Evolutionary conservation across 2,329 filamentous ascomycete genomes (phyloP).

Genomic region (Cladosporium sp.): DNA sequence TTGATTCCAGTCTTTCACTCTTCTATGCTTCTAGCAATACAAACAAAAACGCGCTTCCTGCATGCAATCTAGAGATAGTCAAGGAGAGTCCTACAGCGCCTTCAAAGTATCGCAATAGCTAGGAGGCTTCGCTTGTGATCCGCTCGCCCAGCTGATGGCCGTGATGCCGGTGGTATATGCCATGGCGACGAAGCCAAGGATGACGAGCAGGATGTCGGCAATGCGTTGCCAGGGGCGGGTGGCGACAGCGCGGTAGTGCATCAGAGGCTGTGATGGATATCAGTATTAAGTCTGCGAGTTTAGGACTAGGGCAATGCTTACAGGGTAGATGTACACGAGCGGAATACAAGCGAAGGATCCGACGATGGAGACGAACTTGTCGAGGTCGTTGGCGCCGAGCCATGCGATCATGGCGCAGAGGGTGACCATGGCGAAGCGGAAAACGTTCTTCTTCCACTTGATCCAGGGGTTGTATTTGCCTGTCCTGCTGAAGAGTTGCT

Average conservation of each 20-base stretch:
- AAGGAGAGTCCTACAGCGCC: background rate
- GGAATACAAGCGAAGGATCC: constrained; percentile 98
- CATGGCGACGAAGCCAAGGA: constrained; percentile 86
- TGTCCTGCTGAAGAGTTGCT: constrained; percentile 87
- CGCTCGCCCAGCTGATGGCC: constrained; percentile 77
- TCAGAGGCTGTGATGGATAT: constrained; percentile 66
- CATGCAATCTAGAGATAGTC: background rate
- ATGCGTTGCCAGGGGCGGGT: constrained; percentile 65
- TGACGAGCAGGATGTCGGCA: constrained; percentile 72
- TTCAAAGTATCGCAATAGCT: constrained; percentile 60
- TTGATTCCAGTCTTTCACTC: background rate
- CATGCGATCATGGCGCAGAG: constrained; percentile 85
- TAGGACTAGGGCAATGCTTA: constrained; percentile 56
- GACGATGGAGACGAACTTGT: constrained; percentile 95
- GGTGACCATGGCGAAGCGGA: constrained; percentile 89
- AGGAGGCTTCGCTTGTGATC: constrained; percentile 51
- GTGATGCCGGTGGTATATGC: constrained; percentile 88
- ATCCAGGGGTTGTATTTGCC: constrained; percentile 98
- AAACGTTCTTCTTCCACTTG: constrained; percentile 99
- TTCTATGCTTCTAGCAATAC: constrained; percentile 11
- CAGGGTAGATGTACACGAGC: constrained; percentile 94
- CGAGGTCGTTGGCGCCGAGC: constrained; percentile 86
- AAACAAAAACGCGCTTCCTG: background rate
- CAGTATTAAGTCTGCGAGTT: background rate
- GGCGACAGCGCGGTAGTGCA: constrained; percentile 82